Conservation (phyloP, 2,329 filamentous ascomycete genomes). For the Trichoderma pleuroti region DNA sequence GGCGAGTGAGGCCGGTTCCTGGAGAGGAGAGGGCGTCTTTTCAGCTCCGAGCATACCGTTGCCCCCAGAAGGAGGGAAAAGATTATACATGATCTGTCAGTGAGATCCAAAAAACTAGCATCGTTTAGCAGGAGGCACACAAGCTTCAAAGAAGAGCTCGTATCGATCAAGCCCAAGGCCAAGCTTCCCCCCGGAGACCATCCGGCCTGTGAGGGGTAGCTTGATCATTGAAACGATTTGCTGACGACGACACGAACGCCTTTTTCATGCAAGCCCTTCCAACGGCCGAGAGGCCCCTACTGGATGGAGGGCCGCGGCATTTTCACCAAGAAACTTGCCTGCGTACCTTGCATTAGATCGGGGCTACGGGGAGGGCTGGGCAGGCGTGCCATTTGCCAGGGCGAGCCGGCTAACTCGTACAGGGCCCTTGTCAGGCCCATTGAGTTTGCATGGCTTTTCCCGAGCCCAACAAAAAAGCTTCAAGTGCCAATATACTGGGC, state of each 20-base stretch:
- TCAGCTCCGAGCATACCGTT: neutral
- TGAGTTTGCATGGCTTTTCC: constrained; percentile 3
- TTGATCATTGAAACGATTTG: neutral
- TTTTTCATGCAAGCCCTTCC: no score
- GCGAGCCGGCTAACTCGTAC: neutral
- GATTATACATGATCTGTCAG: neutral
- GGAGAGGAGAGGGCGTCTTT: no score
- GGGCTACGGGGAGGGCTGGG: constrained; percentile 5
- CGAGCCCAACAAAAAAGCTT: constrained; percentile 16
- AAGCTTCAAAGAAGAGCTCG: neutral
- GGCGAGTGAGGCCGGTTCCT: neutral
- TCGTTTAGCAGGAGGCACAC: neutral
- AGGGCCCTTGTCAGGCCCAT: neutral
- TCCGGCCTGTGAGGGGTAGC: neutral
- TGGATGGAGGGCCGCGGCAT: constrained; percentile 9
- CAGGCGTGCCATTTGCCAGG: constrained; percentile 9
- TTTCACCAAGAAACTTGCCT: constrained; percentile 7
- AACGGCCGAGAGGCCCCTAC: no score
- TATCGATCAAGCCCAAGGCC: neutral
- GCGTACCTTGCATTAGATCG: constrained; percentile 20
- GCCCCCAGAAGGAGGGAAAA: neutral
- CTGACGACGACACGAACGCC: no score
- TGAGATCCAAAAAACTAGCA: neutral
- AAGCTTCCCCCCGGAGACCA: neutral
- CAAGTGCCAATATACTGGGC: neutral